Conservation (phyloP, 306 rosid genomes). For the Potentilla sterilis region DNA sequence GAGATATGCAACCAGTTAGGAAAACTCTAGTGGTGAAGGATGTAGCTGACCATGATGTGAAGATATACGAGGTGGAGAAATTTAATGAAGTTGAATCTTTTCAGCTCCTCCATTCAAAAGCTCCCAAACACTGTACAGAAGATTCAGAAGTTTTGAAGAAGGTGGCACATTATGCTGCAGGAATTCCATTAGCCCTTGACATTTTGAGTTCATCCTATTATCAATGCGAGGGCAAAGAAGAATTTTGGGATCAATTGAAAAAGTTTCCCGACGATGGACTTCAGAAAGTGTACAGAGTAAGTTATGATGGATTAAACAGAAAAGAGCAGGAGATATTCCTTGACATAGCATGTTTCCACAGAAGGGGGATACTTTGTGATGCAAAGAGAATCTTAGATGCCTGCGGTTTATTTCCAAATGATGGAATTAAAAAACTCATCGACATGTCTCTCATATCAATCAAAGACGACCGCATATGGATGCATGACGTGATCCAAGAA, state of each 20-base stretch:
- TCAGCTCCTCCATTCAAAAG: conserved; percentile 5
- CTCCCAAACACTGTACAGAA: not conserved
- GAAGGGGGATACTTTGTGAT: conserved; percentile 22
- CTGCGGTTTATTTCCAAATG: conserved; percentile 19
- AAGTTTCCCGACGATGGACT: not conserved
- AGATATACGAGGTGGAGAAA: not conserved
- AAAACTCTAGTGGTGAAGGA: not conserved
- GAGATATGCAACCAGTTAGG: not conserved
- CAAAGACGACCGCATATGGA: not conserved
- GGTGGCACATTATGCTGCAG: not conserved
- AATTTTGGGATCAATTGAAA: not conserved
- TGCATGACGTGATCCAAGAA: conserved; percentile 43
- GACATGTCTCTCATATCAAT: conserved; percentile 34
- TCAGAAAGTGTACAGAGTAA: not conserved
- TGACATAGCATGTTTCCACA: conserved; percentile 36
- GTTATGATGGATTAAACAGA: conserved; percentile 20
- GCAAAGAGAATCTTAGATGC: conserved; percentile 14
- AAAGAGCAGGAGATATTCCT: conserved; percentile 27
- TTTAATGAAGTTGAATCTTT: conserved; percentile 3
- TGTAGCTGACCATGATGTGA: not conserved
- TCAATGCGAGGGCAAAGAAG: not conserved
- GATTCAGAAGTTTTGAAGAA: not conserved
- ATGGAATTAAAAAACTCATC: conserved; percentile 31
- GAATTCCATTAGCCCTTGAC: not conserved
- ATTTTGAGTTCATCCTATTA: not conserved